Evolutionary conservation across 257 asterid species (phyloP).

Genomic region (Ilex aquifolium): DNA sequence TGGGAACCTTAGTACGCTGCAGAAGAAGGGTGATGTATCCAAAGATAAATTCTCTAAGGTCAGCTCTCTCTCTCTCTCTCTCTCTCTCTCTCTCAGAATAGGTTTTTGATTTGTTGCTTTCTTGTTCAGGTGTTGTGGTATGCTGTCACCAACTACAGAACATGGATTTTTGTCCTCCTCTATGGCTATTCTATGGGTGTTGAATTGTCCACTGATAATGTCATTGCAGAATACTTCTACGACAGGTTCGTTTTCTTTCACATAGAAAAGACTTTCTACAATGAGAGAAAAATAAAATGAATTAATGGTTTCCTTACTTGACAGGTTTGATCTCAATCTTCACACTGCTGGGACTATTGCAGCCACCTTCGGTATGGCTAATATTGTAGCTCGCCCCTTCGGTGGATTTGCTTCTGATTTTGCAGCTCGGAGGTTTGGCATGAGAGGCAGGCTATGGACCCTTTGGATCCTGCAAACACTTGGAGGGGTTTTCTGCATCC

Average conservation of each 20-base stretch:
- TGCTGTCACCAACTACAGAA: conserved; percentile 58
- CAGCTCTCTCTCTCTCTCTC: not conserved
- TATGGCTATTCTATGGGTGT: conserved; percentile 78
- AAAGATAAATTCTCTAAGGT: conserved; percentile 50
- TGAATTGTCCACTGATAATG: conserved; percentile 51
- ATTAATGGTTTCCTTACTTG: not conserved
- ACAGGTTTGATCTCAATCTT: conserved; percentile 49
- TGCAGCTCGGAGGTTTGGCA: conserved; percentile 40
- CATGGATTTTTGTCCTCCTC: conserved; percentile 58
- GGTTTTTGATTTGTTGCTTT: not conserved
- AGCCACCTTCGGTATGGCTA: conserved; percentile 59
- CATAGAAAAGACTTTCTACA: no score
- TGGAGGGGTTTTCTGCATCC: conserved; percentile 52
- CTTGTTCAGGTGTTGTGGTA: conserved; percentile 39
- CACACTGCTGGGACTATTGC: conserved; percentile 52
- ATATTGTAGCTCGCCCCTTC: conserved; percentile 43
- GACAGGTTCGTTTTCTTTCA: conserved; percentile 25
- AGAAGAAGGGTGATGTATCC: conserved; percentile 45
- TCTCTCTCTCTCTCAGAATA: not conserved
- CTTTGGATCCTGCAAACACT: conserved; percentile 49
- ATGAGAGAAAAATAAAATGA: no score
- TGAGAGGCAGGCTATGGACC: conserved; percentile 66
- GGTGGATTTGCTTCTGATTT: conserved; percentile 56
- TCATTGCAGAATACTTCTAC: conserved; percentile 54
- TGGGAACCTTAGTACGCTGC: conserved; percentile 42